Base-by-base conservation (phyloP, 371 early-diverging fungal species). In the Coemansia sp. region DNA sequence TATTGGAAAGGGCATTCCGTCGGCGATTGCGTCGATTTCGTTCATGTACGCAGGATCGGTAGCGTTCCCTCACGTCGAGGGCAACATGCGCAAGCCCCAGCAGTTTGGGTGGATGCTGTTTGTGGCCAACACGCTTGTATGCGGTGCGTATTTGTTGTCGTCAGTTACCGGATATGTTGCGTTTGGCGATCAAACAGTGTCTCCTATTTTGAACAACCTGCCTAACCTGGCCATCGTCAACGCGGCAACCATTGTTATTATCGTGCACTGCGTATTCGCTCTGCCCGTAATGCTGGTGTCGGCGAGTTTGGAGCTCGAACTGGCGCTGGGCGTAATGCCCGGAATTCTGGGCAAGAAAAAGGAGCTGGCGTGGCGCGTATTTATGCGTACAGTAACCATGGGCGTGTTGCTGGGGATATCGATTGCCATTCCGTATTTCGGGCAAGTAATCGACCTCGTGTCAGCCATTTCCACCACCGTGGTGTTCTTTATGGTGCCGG, bases 401-500 rank as follows among this genome's bases (percentile, higher is more conserved):
- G 68, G 64, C 40, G 59, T 68, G 8, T 48, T 78, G 47, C 62
- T 80, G 21, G 72, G 52, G 14, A 72, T 88, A 53, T 83, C 85
- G 7, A 82, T 86, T 52, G 92, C 92, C 2, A 83, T 90, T 47
- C 94, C 94, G 48, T 89, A 86, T 82, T 93, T 94, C 79, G 89
- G 87, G 59, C 86, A 89, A 69, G 86, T 92, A 64, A 91, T 94
- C 89, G 85, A 90, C 21, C 81, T 94, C 33, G 80, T 94, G 16
- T 93, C 94, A 16, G 89, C 93, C 1, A 79, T 93, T 54, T 85
- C 89, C 39, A 92, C 91, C 58, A 89, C 89, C 61, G 86, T 85
- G 58, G 83, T 93, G 53, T 91, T 93, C 53, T 93, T 94, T 72
- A 85, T 94, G 57, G 88, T 94, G 69, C 95, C 95, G 0, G 85